Conservation (phyloP, 345 rosid species). For the Salix viminalis region DNA sequence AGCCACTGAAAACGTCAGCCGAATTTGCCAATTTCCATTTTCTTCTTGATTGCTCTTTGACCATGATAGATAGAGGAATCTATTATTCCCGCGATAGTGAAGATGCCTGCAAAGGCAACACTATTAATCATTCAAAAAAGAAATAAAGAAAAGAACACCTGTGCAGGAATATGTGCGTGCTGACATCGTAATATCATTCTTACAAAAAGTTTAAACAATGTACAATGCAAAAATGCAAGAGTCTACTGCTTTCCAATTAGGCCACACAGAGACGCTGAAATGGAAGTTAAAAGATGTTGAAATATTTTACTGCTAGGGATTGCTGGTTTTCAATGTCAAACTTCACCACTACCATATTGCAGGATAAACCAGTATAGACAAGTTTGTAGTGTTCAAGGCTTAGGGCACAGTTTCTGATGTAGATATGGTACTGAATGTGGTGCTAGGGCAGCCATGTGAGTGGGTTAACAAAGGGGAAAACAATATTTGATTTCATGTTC, state of each 20-base stretch:
- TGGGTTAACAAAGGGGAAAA: not conserved
- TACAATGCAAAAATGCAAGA: not conserved
- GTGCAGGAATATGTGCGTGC: too few species aligned
- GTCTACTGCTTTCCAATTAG: not conserved
- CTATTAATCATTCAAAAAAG: not conserved
- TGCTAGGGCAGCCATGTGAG: not conserved
- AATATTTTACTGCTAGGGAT: not conserved
- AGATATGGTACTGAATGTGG: not conserved
- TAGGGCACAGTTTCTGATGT: not conserved
- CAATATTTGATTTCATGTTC: not conserved
- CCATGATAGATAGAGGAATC: slow-evolving; percentile 31
- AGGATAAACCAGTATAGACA: not conserved
- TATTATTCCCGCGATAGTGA: slow-evolving; percentile 26
- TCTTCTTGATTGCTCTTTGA: slow-evolving; percentile 27
- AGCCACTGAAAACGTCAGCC: not conserved
- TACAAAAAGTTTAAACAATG: not conserved
- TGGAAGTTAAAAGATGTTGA: not conserved
- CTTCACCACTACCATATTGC: not conserved
- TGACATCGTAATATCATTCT: not conserved
- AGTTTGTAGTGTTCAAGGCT: not conserved
- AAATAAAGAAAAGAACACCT: not conserved
- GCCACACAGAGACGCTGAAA: not conserved
- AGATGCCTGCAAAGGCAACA: slow-evolving; percentile 15
- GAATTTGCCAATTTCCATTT: slow-evolving; percentile 20
- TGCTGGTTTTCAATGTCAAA: not conserved